Base-by-base conservation (phyloP, 306 rosid genomes). In the Hippophae tibetana region DNA sequence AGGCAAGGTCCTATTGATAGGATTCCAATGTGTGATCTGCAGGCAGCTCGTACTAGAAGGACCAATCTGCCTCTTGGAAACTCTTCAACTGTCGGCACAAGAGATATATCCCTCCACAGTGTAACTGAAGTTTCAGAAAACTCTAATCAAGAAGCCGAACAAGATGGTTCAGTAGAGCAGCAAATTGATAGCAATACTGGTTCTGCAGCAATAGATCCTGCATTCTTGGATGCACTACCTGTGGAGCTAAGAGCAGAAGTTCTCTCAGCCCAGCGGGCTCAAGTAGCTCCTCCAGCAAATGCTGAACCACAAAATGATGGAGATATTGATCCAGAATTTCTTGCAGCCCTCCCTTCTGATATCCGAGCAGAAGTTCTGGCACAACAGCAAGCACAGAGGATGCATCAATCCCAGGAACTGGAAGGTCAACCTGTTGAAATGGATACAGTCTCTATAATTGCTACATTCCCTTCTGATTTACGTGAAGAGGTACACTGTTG, bases 241-340 rank as follows among this genome's bases (percentile, higher is more conserved):
- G 93, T 83, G 72, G 98, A 92, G 79, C 65, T 92, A 80, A 95
- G 98, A 63, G 95, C 93, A 62, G 96, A 92, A 78, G 96, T 88
- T 62, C 96, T 92, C 69, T 92, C 98, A 10, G 89, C 89, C 46
- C 96, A 87, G 72, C 98, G 80, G 64, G 92, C 84, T 80, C 96
- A 85, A 81, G 98, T 76, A 51, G 81, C 84, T 66, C 84, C 82
- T 53, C 83, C 90, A 43, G 72, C 96, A 10, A 88, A 69, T 75
- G 75, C 58, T 49, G 98, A 82, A 65, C 74, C 93, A 58, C 95
- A 81, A 58, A 92, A 76, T 68, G 72, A 78, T 42, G 89, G 78
- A 40, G 98, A 92, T 76, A 92, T 87, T 70, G 98, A 92, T 78
- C 96, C 98, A n/a, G 98, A 92, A 70, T 92, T 92, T 79, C 96